A percentile compares a stretch with the other conserved stretches of the same genome.
phyloP scores from a whole-genome alignment of 1,284 basidiomycete genomes.

The Apiotrichum siamense region DNA sequence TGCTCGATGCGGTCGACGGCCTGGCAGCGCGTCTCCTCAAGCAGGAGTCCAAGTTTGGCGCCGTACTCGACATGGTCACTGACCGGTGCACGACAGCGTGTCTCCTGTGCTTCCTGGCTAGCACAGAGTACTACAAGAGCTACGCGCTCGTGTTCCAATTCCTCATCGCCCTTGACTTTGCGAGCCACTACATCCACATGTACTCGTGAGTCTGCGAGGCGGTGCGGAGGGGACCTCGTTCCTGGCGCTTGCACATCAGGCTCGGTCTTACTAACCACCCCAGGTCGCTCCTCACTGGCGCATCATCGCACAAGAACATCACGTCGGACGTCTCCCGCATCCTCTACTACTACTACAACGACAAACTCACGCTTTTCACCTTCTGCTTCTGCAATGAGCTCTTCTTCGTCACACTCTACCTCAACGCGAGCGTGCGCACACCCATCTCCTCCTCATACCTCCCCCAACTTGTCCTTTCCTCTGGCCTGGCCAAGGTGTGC shows the following conservation, averaged over 20 bases:
- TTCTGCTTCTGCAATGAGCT: constrained; percentile 97
- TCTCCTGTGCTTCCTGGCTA: constrained; percentile 86
- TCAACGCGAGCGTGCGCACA: constrained; percentile 74
- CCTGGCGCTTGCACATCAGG: not conserved
- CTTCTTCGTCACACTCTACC: constrained; percentile 93
- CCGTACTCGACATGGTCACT: constrained; percentile 99
- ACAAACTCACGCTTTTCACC: constrained; percentile 77
- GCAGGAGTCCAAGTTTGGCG: constrained; percentile 94
- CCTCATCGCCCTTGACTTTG: constrained; percentile 95
- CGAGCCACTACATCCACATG: constrained; percentile 99
- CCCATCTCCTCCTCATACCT: constrained; percentile 32
- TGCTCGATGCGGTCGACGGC: constrained; percentile 94
- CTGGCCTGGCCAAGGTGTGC: constrained; percentile 20
- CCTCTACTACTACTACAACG: constrained; percentile 88
- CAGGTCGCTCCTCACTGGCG: constrained; percentile 89
- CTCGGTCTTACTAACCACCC: not conserved
- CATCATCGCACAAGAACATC: constrained; percentile 85
- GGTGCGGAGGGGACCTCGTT: not conserved
- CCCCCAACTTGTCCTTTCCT: constrained; percentile 28
- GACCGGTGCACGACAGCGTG: constrained; percentile 96
- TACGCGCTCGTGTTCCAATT: constrained; percentile 85
- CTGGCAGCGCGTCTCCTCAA: constrained; percentile 82
- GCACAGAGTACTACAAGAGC: constrained; percentile 63
- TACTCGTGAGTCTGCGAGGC: constrained; percentile 65
- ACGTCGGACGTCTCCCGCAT: constrained; percentile 87